These are phyloP conservation scores for Pneumocystis wakefieldiae DNA, from an alignment of 1,139 yeast species.

Conservation along the genomic window DNA sequence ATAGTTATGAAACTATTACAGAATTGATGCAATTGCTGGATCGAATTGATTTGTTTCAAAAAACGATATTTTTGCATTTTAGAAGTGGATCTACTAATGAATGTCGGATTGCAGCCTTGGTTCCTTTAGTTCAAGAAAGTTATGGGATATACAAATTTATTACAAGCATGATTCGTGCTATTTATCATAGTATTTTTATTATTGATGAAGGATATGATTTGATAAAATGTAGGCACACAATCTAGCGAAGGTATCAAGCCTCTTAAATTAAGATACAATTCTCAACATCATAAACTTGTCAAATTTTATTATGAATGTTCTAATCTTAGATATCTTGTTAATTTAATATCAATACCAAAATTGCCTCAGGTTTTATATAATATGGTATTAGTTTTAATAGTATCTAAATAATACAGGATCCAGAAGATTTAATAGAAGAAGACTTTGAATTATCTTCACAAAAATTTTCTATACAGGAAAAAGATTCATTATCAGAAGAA, in stretches of 20 bases:
- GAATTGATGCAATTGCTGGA: constrained; percentile 83
- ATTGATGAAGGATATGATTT: constrained; percentile 23
- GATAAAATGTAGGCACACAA: constrained; percentile 33
- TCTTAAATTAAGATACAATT: constrained; percentile 51
- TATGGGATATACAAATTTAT: constrained; percentile 85
- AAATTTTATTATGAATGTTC: constrained; percentile 88
- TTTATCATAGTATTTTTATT: constrained; percentile 32
- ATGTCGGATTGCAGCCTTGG: constrained; percentile 73
- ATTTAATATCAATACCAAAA: constrained; percentile 75
- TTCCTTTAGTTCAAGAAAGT: constrained; percentile 84
- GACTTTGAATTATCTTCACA: constrained; percentile 32
- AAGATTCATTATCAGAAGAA: constrained; percentile 24
- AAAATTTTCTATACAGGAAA: constrained; percentile 28
- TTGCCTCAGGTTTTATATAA: constrained; percentile 29
- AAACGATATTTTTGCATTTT: constrained; percentile 60
- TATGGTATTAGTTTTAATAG: constrained; percentile 14
- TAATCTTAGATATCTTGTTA: constrained; percentile 65
- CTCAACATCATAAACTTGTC: constrained; percentile 67
- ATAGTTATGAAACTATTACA: constrained; percentile 56
- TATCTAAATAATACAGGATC: constrained; percentile 28
- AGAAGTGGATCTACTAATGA: constrained; percentile 53
- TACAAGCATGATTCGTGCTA: constrained; percentile 80
- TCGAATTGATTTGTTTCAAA: constrained; percentile 63
- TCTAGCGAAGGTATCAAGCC: constrained; percentile 68
- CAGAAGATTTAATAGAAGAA: constrained; percentile 48